Percentiles rank a stretch among this genome's conserved stretches.
phyloP scores from a whole-genome alignment of 306 rosid genomes.

The Fagus crenata region DNA sequence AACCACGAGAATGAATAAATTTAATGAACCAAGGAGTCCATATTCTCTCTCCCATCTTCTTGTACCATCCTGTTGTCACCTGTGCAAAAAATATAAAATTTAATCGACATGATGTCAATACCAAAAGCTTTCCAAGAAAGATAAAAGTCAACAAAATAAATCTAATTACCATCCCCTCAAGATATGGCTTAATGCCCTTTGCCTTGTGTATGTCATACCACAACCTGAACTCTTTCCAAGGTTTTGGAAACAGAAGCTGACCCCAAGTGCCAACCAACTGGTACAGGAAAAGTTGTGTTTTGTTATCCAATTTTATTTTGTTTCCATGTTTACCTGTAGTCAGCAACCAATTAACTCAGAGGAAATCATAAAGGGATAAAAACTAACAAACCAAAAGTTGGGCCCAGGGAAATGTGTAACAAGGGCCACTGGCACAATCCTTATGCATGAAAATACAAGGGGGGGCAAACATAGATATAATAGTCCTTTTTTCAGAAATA shows the following conservation, averaged over 20 bases:
- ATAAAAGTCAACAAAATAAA: constrained; percentile 16
- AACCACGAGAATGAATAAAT: constrained; percentile 79
- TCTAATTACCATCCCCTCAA: constrained; percentile 81
- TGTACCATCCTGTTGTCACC: constrained; percentile 96
- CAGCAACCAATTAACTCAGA: constrained; percentile 28
- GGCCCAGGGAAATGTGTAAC: neutral
- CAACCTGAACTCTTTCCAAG: constrained; percentile 98
- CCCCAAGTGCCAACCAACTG: constrained; percentile 99
- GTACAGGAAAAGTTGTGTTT: constrained; percentile 68
- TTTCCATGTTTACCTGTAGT: constrained; percentile 84
- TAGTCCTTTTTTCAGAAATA: too few relatives aligned
- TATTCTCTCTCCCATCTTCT: constrained; percentile 86
- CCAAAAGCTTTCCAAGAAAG: neutral
- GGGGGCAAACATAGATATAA: neutral
- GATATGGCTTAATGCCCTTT: constrained; percentile 65
- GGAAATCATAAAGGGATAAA: neutral
- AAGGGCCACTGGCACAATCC: neutral
- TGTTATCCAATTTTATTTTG: constrained; percentile 60
- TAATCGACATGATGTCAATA: constrained; percentile 28
- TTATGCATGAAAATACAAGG: neutral
- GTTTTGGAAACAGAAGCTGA: constrained; percentile 93
- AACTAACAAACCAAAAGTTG: constrained; percentile 3
- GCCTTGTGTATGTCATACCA: constrained; percentile 91
- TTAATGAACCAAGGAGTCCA: constrained; percentile 99
- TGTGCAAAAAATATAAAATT: constrained; percentile 38